phyloP scores from a whole-genome alignment of 192 early-diverging fungal genomes.

The Ambispora gerdemannii region DNA sequence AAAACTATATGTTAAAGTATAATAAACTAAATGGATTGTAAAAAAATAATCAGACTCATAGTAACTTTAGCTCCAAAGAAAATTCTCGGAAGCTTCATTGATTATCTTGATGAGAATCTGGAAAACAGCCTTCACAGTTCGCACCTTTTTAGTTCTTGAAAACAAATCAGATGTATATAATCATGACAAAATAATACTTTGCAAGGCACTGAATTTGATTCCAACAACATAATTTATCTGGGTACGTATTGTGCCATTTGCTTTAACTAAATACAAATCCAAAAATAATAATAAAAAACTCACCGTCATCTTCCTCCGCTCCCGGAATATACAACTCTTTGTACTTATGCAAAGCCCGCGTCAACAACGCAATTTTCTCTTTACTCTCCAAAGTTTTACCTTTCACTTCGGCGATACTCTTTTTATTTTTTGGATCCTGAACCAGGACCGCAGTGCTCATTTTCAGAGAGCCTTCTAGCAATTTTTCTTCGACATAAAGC shows the following conservation, averaged over 20 bases:
- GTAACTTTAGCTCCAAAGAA: not conserved
- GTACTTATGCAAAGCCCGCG: conserved; percentile 78
- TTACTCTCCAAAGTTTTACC: conserved; percentile 62
- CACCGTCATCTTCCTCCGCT: conserved; percentile 70
- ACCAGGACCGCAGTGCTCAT: conserved; percentile 52
- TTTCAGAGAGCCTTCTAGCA: conserved; percentile 78
- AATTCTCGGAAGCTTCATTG: not conserved
- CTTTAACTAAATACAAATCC: conserved; percentile 14
- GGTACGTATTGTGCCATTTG: not conserved
- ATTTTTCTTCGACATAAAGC: conserved; percentile 90
- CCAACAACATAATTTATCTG: not conserved
- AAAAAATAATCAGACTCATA: not conserved
- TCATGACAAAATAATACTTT: conserved; percentile 5
- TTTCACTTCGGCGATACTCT: conserved; percentile 51
- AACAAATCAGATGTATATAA: not conserved
- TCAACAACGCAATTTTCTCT: conserved; percentile 73
- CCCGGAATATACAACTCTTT: conserved; percentile 79
- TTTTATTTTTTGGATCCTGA: conserved; percentile 55
- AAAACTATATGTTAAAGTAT: no score
- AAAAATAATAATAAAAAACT: not conserved
- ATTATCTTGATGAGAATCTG: not conserved
- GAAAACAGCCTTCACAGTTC: not conserved
- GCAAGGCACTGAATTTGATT: not conserved
- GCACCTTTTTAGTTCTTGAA: not conserved
- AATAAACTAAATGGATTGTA: no score